phyloP scores from a whole-genome alignment of 192 early-diverging fungal species.

The Pilobolus umbonatus region DNA sequence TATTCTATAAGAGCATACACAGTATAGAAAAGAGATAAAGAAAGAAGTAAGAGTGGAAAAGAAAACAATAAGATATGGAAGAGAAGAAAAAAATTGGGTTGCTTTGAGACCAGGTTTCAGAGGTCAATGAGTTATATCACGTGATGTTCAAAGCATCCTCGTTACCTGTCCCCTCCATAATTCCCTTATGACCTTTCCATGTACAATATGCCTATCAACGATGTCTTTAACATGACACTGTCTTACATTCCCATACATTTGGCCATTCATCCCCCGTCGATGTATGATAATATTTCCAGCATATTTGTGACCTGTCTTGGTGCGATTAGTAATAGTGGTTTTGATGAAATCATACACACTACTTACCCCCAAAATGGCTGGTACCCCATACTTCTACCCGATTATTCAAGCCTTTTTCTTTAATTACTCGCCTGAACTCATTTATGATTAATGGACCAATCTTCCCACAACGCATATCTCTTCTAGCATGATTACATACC shows the following conservation, averaged over 20 bases:
- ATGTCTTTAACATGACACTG: slow-evolving; percentile 30
- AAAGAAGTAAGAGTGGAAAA: no score
- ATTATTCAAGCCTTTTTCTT: slow-evolving; percentile 17
- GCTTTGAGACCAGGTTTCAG: background rate
- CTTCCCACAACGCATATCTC: slow-evolving; percentile 63
- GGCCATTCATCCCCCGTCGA: slow-evolving; percentile 24
- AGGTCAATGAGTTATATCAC: no score
- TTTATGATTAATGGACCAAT: slow-evolving; percentile 55
- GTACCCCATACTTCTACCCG: slow-evolving; percentile 44
- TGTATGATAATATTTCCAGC: slow-evolving; percentile 61
- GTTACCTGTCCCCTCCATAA: slow-evolving; percentile 35
- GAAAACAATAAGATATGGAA: no score
- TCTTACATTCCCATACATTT: slow-evolving; percentile 40
- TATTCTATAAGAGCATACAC: no score
- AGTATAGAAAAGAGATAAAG: no score
- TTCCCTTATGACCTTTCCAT: slow-evolving; percentile 28
- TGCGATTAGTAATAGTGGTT: no score
- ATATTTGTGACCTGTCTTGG: slow-evolving; percentile 61
- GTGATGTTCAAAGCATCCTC: no score
- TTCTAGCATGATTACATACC: slow-evolving; percentile 57
- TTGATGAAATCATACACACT: background rate
- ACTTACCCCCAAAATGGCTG: slow-evolving; percentile 51
- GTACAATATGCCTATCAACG: slow-evolving; percentile 32
- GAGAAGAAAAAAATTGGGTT: no score
- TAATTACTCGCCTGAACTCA: slow-evolving; percentile 37